Conservation (phyloP, 2,329 filamentous ascomycete species). For the Rasamsonia emersonii region DNA sequence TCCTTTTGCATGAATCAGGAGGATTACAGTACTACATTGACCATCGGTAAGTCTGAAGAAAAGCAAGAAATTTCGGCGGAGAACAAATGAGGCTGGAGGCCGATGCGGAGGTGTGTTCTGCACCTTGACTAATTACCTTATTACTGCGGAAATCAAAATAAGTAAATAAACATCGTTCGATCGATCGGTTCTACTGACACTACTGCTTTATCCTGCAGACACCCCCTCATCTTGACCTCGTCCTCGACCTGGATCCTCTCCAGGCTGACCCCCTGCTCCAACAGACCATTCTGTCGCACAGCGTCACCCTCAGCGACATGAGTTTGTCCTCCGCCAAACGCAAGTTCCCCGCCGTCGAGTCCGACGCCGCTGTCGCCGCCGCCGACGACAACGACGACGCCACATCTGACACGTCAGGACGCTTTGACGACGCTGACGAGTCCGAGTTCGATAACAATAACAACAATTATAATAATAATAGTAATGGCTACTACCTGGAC, state of each 20-base stretch:
- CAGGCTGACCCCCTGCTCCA: slow-evolving; percentile 18
- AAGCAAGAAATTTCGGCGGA: too few species aligned
- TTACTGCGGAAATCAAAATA: too few species aligned
- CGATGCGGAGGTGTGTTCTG: too few species aligned
- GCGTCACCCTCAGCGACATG: slow-evolving; percentile 9
- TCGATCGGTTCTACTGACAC: too few species aligned
- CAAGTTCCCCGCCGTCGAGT: slow-evolving; percentile 21
- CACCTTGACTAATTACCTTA: too few species aligned
- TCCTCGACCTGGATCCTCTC: slow-evolving; percentile 12
- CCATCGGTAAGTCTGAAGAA: too few species aligned
- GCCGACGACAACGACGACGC: slow-evolving; percentile 3
- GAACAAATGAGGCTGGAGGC: too few species aligned
- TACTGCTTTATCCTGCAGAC: not conserved
- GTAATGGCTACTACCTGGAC: not conserved
- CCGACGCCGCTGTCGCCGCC: slow-evolving; percentile 7
- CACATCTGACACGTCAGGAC: slow-evolving; percentile 24
- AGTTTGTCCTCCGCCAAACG: slow-evolving; percentile 15
- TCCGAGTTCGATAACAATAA: slow-evolving; percentile 12
- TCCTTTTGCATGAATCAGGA: too few species aligned
- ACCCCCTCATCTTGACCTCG: slow-evolving; percentile 10
- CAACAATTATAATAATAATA: slow-evolving; percentile 10
- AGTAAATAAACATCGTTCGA: too few species aligned
- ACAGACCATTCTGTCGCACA: slow-evolving; percentile 12
- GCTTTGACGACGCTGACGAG: slow-evolving; percentile 27
- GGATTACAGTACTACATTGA: too few species aligned